A percentile compares a stretch with the other conserved stretches of the same genome.
phyloP scores from a whole-genome alignment of 177 flowering plant species.

The Vitis hybrid region DNA sequence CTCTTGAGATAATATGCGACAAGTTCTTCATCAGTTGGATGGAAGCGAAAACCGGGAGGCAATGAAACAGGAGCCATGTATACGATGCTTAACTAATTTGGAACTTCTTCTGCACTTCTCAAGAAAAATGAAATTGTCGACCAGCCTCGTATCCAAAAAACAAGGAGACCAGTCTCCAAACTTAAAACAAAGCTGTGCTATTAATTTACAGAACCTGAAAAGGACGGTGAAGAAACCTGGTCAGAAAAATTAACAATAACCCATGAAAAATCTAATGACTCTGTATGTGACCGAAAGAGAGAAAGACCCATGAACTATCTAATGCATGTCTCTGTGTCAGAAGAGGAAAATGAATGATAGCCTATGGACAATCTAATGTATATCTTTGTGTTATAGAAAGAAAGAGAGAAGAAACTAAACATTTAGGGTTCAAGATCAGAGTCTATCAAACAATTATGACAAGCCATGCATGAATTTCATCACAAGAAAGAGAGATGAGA shows the following conservation, averaged over 20 bases:
- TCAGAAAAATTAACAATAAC: too few relatives aligned
- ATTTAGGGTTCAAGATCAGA: background rate
- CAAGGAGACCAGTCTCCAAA: conserved; percentile 7
- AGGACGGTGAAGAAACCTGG: background rate
- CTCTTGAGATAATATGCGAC: conserved; percentile 76
- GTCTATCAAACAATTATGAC: background rate
- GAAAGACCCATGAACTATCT: too few relatives aligned
- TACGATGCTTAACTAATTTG: background rate
- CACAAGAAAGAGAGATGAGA: conserved; percentile 3
- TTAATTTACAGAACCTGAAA: conserved; percentile 14
- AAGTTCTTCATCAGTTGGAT: conserved; percentile 81
- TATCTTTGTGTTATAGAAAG: background rate
- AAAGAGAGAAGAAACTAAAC: background rate
- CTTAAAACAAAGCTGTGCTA: conserved; percentile 6
- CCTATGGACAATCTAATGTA: too few relatives aligned
- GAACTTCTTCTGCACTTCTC: conserved; percentile 17
- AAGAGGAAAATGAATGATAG: too few relatives aligned
- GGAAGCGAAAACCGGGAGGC: conserved; percentile 82
- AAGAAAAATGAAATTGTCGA: conserved; percentile 2
- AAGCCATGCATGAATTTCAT: background rate
- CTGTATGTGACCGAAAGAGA: too few relatives aligned
- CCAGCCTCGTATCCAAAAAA: conserved; percentile 12
- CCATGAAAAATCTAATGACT: too few relatives aligned
- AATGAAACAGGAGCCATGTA: conserved; percentile 71
- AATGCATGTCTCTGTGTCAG: too few relatives aligned